Evolutionary conservation across 805 yeast genomes (phyloP).

Genomic region (Wickerhamomyces bisporus): DNA sequence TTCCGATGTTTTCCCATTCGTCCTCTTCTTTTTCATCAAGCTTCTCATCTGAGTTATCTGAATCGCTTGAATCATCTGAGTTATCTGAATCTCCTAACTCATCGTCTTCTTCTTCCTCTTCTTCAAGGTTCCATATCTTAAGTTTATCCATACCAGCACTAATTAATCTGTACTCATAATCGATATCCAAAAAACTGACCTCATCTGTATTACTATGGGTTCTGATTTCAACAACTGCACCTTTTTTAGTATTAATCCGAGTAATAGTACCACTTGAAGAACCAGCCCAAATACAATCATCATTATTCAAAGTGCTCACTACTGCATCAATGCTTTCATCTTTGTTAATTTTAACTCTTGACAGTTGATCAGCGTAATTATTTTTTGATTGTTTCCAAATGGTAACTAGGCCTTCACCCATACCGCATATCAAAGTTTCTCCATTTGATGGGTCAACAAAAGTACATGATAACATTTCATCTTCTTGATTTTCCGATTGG

Average conservation of each 20-base stretch:
- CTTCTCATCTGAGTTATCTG: slow-evolving; percentile 3
- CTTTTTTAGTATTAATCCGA: slow-evolving; percentile 58
- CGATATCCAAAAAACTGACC: slow-evolving; percentile 71
- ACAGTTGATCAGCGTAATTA: slow-evolving; percentile 68
- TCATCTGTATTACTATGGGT: slow-evolving; percentile 70
- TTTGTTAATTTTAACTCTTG: slow-evolving; percentile 63
- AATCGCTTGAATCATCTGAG: slow-evolving; percentile 13
- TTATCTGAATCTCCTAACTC: slow-evolving; percentile 3
- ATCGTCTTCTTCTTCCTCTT: slow-evolving; percentile 26
- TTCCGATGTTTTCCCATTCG: slow-evolving; percentile 20
- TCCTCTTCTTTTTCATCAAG: slow-evolving; percentile 10
- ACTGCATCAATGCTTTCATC: slow-evolving; percentile 73
- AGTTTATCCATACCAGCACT: slow-evolving; percentile 81
- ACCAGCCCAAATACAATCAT: slow-evolving; percentile 68
- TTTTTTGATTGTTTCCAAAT: slow-evolving; percentile 77
- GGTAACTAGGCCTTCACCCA: slow-evolving; percentile 87
- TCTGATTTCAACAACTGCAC: slow-evolving; percentile 60
- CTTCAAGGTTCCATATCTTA: slow-evolving; percentile 61
- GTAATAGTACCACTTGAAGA: slow-evolving; percentile 70
- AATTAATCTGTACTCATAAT: slow-evolving; percentile 70
- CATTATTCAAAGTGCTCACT: slow-evolving; percentile 34
- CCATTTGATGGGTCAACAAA: slow-evolving; percentile 61
- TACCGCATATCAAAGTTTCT: slow-evolving; percentile 69
- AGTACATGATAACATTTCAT: slow-evolving; percentile 76
- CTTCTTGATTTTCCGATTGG: slow-evolving; percentile 86